Evolutionary conservation across 1,139 yeast genomes (phyloP).

Genomic region (Dujonia santamariae): DNA sequence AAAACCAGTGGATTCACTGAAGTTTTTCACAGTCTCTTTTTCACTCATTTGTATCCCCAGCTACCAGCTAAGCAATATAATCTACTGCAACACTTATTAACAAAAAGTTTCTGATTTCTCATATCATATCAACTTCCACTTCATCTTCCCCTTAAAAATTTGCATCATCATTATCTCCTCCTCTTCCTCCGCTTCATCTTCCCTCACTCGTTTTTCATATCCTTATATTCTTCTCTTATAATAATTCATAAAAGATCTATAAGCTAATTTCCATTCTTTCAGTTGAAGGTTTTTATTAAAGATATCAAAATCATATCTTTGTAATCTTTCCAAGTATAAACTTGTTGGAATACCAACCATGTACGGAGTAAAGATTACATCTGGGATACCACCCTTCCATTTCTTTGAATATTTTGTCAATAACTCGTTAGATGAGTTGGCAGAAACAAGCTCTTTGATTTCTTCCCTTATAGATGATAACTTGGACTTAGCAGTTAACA

Average conservation of each 20-base stretch:
- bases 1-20: too few species aligned
- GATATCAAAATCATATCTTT: conserved; percentile 63
- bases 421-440: conserved; percentile 24
- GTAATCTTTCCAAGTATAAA: conserved; percentile 58
- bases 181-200: too few species aligned
- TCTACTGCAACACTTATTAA: too few species aligned
- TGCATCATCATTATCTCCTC: too few species aligned
- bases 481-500: conserved; percentile 62
- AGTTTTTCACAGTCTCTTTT: too few species aligned
- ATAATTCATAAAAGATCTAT: conserved; percentile 58
- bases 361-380: conserved; percentile 63
- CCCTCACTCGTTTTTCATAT: too few species aligned
- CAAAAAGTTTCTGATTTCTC: too few species aligned
- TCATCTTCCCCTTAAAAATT: too few species aligned
- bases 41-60: too few species aligned
- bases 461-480: conserved; percentile 35
- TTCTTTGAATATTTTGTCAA: conserved; percentile 28
- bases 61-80: too few species aligned
- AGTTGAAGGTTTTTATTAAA: conserved; percentile 45
- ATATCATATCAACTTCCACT: too few species aligned
- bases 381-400: conserved; percentile 56
- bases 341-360: conserved; percentile 67
- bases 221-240: conserved; percentile 35
- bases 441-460: conserved; percentile 24
- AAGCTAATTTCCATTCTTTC: conserved; percentile 73